Evolutionary conservation across 768 basidiomycete species (phyloP), one percentile per base, ranked within the genome.

Genomic region (Crucibulum laeve): DNA sequence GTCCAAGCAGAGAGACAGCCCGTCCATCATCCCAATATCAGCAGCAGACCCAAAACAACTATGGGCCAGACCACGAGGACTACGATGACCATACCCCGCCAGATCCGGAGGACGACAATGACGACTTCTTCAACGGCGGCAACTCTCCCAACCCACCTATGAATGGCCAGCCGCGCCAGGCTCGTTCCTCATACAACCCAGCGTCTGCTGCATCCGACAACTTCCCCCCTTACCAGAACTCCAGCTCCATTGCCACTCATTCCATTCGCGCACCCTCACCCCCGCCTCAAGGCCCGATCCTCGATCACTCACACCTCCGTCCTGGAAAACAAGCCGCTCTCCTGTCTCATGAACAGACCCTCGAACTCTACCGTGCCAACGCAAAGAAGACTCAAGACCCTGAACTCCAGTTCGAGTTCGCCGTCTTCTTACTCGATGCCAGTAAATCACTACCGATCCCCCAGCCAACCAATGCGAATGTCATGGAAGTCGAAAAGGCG

Each of bases 341-440:
- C 10, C 84, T 97, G 52, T 93, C 91, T 0, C 89, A 97, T 62
- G 92, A 94, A 64, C 89, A 89, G 46, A 98, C 96, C 2, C 82
- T 99, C 47, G 93, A 97, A 63, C 82, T 96, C 49, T 99, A 99
- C 71, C 88, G 96, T 37, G 82, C 86, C 34, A 99, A 99, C 64
- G 96, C 95, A 24, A 96, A 95, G 71, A 98, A 98, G 70, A 96
- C 94, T 0, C 92, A 96, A 68, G 92, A 98, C 62, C 94, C 95
- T 0, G 91, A 97, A 56, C 71, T 97, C 44, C 94, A 95, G 61
- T 98, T 93, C 71, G 96, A 99, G 62, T 97, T 99, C 53, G 91
- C 95, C 30, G 91, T 94, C 6, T 97, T 98, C 75, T 93, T 97
- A 88, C 87, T 99, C 59, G 96, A 97, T 58, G 91, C 94, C 38